Base-by-base conservation (phyloP, 768 basidiomycete genomes). In the Jaapia argillacea region DNA sequence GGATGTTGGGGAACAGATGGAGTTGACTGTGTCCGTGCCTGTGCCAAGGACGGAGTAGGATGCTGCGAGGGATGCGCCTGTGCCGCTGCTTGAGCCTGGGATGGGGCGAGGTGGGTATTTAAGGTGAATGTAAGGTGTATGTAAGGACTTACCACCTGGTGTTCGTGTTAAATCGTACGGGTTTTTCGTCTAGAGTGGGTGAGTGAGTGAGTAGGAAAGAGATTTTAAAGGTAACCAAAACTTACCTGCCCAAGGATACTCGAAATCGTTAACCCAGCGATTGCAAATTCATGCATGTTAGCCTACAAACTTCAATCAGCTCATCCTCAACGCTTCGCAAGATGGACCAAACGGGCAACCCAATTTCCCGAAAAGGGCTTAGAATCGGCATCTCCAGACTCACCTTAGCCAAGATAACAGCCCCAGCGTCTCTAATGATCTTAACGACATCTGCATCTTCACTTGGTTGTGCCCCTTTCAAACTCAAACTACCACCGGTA, bases 101-200 rank as follows among this genome's bases (percentile, higher is more conserved):
- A 10, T 7, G 10, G 10, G 37, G 7, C 37, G 12, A 7, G 22
- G 22, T 22, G 7, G 22, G 10, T 10, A 21, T 21, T 10, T 38
- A 7, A 7, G 22, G 10, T 12, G 10, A 13, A 38, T 16, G 28
- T 10, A 16, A 33, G 10, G 16, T 33, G 37, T 38, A 21, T 12
- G 10, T 10, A 33, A 10, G 13, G 21, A 38, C 37, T 12, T 22
- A 38, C 37, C 37, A 10, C 37, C 37, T 13, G 37, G 37, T 10
- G 37, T 38, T 12, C 37, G 37, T 10, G 37, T 38, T 21, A 38
- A 21, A 38, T 38, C 37, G 22, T 38, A 38, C 37, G 37, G 37
- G 20, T 38, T 38, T 38, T 38, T 38, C 7, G 37, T 38, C 37
- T 38, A 38, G 10, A 7, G 22, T 38, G 22, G 22, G 37, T 38